phyloP scores from a whole-genome alignment of 2,329 filamentous ascomycete genomes.

The Ceratocystis smalleyi region DNA sequence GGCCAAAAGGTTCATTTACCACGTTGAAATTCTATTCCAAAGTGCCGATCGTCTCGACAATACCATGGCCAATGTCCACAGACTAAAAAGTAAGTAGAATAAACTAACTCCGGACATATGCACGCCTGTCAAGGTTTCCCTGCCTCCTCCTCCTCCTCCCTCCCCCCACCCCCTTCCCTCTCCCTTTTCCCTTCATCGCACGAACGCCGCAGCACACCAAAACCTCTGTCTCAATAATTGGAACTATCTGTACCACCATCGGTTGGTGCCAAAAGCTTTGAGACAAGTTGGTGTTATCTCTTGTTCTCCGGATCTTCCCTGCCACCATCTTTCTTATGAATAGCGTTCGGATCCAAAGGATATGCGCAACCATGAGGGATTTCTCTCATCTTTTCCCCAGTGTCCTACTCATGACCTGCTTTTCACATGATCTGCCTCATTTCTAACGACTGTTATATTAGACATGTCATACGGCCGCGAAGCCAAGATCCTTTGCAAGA shows the following conservation, averaged over 20 bases:
- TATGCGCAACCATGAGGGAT: background rate
- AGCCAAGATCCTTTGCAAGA: slow-evolving; percentile 98
- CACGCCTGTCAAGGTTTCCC: background rate
- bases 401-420: background rate
- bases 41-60: slow-evolving; percentile 74
- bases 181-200: background rate
- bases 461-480: slow-evolving; percentile 84
- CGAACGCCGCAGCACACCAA: background rate
- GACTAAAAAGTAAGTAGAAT: slow-evolving; percentile 46
- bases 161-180: background rate
- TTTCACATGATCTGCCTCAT: slow-evolving; percentile 11
- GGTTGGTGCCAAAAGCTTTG: background rate
- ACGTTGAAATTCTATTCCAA: slow-evolving; percentile 83
- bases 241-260: background rate
- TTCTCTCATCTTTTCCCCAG: background rate
- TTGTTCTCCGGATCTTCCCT: slow-evolving; percentile 4
- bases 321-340: background rate
- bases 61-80: slow-evolving; percentile 36
- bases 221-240: background rate
- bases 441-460: slow-evolving; percentile 23
- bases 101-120: background rate
- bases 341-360: background rate
- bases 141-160: background rate
- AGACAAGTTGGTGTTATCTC: background rate
- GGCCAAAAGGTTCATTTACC: slow-evolving; percentile 88